A percentile compares a stretch with the other conserved stretches of the same genome.
Evolutionary conservation across 805 yeast genomes (phyloP).

Genomic region (Teunomyces cretensis): DNA sequence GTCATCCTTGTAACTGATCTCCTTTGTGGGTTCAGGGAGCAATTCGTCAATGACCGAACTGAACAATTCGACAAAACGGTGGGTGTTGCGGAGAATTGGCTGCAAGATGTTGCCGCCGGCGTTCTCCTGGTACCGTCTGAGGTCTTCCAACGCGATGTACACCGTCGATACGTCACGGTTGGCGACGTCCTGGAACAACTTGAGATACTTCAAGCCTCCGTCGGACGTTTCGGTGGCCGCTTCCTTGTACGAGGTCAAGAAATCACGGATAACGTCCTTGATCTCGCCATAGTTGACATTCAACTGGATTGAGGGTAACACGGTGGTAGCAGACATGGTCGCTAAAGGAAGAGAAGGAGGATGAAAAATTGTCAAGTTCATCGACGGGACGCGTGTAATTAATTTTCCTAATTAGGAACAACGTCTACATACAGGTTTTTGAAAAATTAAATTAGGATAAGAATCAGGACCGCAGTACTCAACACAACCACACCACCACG

Average conservation of each 20-base stretch:
- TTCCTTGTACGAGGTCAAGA: constrained; percentile 64
- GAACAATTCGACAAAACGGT: constrained; percentile 77
- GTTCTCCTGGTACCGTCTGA: constrained; percentile 64
- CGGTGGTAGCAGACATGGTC: constrained; percentile 19
- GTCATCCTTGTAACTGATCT: constrained; percentile 77
- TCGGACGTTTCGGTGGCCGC: constrained; percentile 16
- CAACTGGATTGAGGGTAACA: constrained; percentile 65
- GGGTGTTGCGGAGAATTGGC: constrained; percentile 68
- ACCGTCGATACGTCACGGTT: constrained; percentile 75
- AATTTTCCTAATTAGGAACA: constrained; percentile 15
- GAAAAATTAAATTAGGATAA: too few species aligned
- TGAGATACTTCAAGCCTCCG: constrained; percentile 59
- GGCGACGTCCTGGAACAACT: constrained; percentile 72
- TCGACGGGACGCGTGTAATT: constrained; percentile 10
- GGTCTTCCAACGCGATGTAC: constrained; percentile 79
- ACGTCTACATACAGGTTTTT: too few species aligned
- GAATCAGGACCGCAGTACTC: too few species aligned
- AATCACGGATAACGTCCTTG: constrained; percentile 57
- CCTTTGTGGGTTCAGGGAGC: constrained; percentile 85
- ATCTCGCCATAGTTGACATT: constrained; percentile 73
- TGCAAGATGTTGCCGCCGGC: constrained; percentile 42
- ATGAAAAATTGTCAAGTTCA: not conserved
- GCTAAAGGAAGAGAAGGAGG: not conserved
- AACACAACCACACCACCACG: too few species aligned
- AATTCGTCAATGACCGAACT: constrained; percentile 72